phyloP scores from a whole-genome alignment of 2,329 filamentous ascomycete genomes.

The Fusarium protoensiforme region DNA sequence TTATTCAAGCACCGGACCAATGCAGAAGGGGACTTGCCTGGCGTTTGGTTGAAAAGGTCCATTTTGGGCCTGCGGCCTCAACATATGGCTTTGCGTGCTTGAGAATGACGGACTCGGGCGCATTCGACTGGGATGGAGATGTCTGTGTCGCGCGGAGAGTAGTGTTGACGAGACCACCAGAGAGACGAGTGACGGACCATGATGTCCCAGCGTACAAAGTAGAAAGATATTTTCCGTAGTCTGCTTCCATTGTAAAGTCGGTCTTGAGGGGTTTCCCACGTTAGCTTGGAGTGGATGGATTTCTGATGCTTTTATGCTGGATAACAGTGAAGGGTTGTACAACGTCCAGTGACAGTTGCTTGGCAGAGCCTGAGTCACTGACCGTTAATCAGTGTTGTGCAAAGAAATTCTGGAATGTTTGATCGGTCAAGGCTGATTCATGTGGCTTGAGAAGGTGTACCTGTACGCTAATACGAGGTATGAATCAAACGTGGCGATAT shows the following conservation, averaged over 20 bases:
- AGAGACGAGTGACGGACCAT: not conserved
- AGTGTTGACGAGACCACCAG: slow-evolving; percentile 30
- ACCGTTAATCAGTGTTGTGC: not conserved
- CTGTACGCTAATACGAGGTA: not conserved
- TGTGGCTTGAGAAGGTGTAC: not conserved
- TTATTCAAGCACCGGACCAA: not conserved
- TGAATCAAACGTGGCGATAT: not conserved
- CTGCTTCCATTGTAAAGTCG: not conserved
- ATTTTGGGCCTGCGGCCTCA: slow-evolving; percentile 16
- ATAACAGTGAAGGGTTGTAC: not conserved
- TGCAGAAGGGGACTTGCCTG: slow-evolving; percentile 10
- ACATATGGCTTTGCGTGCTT: slow-evolving; percentile 33
- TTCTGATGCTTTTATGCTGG: not conserved
- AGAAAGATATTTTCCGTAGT: not conserved
- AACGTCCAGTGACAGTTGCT: not conserved
- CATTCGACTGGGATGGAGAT: not conserved
- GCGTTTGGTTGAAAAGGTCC: slow-evolving; percentile 22
- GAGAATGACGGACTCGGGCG: slow-evolving; percentile 23
- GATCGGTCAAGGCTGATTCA: not conserved
- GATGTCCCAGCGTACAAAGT: not conserved
- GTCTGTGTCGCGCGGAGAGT: slow-evolving; percentile 17
- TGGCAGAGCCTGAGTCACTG: not conserved
- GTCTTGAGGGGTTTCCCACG: not conserved
- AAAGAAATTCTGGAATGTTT: not conserved
- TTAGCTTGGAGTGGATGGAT: not conserved